Conservation (phyloP, 345 rosid species). For the Camelina hispida region DNA sequence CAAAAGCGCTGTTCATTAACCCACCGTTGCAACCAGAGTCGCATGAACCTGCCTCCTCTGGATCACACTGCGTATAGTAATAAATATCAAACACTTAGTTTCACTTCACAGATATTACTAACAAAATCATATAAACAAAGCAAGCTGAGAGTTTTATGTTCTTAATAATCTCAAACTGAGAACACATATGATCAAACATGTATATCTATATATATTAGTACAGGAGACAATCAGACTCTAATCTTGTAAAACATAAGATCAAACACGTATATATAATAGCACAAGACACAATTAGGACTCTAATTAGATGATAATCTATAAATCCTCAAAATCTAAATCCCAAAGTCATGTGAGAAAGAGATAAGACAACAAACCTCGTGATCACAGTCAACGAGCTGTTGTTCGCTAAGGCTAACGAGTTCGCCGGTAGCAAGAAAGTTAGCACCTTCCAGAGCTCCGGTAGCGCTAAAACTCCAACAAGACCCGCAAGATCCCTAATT, state of each 20-base stretch:
- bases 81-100: too few relatives aligned
- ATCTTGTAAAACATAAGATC: background rate
- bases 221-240: too few relatives aligned
- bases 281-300: background rate
- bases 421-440: constrained; percentile 86
- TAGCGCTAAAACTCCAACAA: constrained; percentile 97
- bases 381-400: constrained; percentile 99
- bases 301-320: too few relatives aligned
- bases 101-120: background rate
- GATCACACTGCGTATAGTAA: constrained; percentile 88
- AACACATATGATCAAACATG: background rate
- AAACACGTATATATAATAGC: background rate
- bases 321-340: too few relatives aligned
- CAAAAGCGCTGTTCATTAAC: constrained; percentile 87
- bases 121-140: background rate
- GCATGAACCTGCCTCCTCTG: constrained; percentile 74
- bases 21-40: constrained; percentile 97
- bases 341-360: background rate
- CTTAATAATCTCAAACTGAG: background rate
- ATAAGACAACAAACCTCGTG: constrained; percentile 70
- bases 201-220: too few relatives aligned
- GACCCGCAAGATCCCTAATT: constrained; percentile 90
- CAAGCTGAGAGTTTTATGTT: constrained; percentile 3
- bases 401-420: constrained; percentile 96
- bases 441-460: constrained; percentile 98